A percentile compares a stretch with the other conserved stretches of the same genome.
Conservation (phyloP, 192 early-diverging fungal species). For the Backusella mclennaniae region DNA sequence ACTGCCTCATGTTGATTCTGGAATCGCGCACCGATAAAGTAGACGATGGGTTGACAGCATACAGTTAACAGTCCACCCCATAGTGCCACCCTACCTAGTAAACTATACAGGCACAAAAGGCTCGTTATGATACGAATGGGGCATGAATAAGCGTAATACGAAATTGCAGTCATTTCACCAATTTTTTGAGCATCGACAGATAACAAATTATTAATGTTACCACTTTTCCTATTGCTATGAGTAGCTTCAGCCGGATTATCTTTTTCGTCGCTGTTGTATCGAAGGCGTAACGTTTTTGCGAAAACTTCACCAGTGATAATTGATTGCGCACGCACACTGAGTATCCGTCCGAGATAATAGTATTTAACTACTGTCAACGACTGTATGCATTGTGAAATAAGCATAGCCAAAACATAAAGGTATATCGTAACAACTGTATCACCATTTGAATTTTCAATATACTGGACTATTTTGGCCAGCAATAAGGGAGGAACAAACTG, state of each 20-base stretch:
- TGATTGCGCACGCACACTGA: background rate
- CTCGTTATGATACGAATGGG: background rate
- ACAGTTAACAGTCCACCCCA: background rate
- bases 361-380: background rate
- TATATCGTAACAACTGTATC: background rate
- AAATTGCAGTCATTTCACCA: background rate
- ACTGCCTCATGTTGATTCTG: background rate
- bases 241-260: background rate
- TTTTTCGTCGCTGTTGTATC: background rate
- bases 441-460: background rate
- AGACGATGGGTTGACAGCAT: background rate
- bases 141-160: background rate
- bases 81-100: background rate
- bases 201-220: background rate
- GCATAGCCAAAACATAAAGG: background rate
- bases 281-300: background rate
- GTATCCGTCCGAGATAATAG: background rate
- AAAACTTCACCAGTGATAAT: background rate
- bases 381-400: background rate
- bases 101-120: background rate
- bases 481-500: background rate
- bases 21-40: background rate
- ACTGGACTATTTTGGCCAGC: background rate
- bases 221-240: background rate
- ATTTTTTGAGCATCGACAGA: background rate